phyloP scores from a whole-genome alignment of 805 yeast species.

The Kregervanrija fluxuum region DNA sequence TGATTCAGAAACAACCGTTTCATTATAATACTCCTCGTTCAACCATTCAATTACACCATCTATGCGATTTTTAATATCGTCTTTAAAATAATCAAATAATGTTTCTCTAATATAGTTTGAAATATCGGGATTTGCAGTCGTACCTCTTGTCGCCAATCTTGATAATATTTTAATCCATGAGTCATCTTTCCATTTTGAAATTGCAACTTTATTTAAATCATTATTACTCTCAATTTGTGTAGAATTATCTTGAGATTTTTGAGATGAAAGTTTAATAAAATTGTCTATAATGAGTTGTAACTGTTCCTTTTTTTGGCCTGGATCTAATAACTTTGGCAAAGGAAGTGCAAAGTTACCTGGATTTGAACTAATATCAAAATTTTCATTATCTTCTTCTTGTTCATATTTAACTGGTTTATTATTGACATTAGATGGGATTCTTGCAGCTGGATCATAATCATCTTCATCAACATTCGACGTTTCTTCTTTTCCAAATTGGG shows the following conservation, averaged over 20 bases:
- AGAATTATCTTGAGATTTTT: conserved; percentile 32
- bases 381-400: conserved; percentile 18
- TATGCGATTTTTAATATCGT: conserved; percentile 62
- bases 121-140: conserved; percentile 35
- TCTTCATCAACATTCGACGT: conserved; percentile 24
- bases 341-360: conserved; percentile 39
- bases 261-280: conserved; percentile 42
- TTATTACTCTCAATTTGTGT: conserved; percentile 4
- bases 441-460: conserved; percentile 10
- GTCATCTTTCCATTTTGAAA: conserved; percentile 46
- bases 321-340: conserved; percentile 45
- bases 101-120: conserved; percentile 61
- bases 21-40: conserved; percentile 82
- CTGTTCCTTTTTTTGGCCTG: conserved; percentile 50
- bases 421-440: neutral
- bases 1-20: conserved; percentile 33
- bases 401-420: conserved; percentile 11
- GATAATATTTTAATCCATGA: conserved; percentile 74
- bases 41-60: conserved; percentile 86
- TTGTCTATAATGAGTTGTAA: conserved; percentile 51
- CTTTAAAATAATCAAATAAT: conserved; percentile 64
- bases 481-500: neutral
- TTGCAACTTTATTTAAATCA: conserved; percentile 48
- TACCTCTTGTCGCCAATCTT: conserved; percentile 79
- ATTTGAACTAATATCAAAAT: conserved; percentile 18